Evolutionary conservation across 2,329 filamentous ascomycete genomes (phyloP).

Genomic region (Calonectria fujianensis): DNA sequence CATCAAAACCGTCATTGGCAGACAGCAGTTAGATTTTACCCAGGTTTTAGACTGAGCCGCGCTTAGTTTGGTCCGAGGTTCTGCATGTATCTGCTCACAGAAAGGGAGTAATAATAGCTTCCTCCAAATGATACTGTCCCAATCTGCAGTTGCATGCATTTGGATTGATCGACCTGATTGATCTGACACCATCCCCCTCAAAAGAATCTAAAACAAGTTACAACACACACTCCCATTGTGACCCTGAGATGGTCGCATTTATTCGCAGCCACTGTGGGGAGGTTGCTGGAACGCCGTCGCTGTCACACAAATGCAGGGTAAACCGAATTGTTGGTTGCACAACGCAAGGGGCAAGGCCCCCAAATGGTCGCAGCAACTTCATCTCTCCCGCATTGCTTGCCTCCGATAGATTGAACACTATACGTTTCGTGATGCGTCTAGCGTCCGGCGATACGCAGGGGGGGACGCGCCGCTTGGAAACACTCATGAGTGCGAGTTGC

Average conservation of each 20-base stretch:
- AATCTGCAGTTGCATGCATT: background rate
- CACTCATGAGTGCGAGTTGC: conserved; percentile 3
- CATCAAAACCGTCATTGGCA: background rate
- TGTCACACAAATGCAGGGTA: conserved; percentile 11
- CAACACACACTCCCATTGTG: background rate
- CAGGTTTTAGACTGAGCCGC: background rate
- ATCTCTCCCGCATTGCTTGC: conserved; percentile 15
- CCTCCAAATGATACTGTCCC: background rate
- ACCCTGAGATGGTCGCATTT: background rate
- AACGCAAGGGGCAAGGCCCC: conserved; percentile 3
- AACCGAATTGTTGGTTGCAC: background rate
- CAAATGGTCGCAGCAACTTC: background rate
- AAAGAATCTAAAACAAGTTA: background rate
- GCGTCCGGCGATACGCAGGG: background rate
- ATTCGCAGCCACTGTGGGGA: background rate
- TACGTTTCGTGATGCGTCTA: conserved; percentile 29
- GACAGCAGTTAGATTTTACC: background rate
- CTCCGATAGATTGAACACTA: conserved; percentile 14
- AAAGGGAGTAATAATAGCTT: background rate
- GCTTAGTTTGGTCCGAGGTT: background rate
- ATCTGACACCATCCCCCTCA: background rate
- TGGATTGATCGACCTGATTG: background rate
- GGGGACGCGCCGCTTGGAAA: conserved; percentile 9
- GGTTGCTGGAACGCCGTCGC: background rate
- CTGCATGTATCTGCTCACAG: background rate